Base-by-base conservation (phyloP, 305 asterid genomes). In the Andrographis paniculata region DNA sequence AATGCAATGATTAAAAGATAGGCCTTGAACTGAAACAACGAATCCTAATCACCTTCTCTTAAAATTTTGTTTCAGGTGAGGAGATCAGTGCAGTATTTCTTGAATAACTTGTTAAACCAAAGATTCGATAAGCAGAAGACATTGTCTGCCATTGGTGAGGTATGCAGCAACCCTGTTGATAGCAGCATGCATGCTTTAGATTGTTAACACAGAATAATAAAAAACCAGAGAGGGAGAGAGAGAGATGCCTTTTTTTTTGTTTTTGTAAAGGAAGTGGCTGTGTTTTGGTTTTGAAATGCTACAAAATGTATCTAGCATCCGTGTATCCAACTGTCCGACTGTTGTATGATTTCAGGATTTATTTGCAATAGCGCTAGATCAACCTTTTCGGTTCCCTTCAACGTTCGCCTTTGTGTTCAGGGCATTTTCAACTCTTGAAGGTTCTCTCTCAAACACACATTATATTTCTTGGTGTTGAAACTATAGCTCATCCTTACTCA, bases 381-480 rank as follows among this genome's bases (percentile, higher is more conserved):
- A 89, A 69, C 95, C 97, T 13, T 89, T 89, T 68, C 80, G 95
- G 2, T 85, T 89, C 31, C 95, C 97, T 55, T 69, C 97, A 40
- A 78, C 93, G 49, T 89, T 89, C 60, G 78, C 95, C 4, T 89
- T 89, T 59, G 91, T 89, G 67, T 50, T 89, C 59, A 67, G 94
- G 53, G 95, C 97, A 53, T 89, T 89, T 67, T 84, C 95, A 17
- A 89, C 95, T 9, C 97, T 89, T 37, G 97, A 89, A 85, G 97
- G 97, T 84, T 46, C 52, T 58, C 64, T 64, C 58, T 63, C 66
- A 37, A 17, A 37, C 42, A 37, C 42, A 37, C 16, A 37, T 17
- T 13, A 4, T 13, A 7, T 5, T 14, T 5, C 42, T 13, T 13
- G 17, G 5, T 4, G 8, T 50, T 50, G 24, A 30, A 33, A 37